Evolutionary conservation across 306 rosid species (phyloP).

Genomic region (Fragaria iinumae): DNA sequence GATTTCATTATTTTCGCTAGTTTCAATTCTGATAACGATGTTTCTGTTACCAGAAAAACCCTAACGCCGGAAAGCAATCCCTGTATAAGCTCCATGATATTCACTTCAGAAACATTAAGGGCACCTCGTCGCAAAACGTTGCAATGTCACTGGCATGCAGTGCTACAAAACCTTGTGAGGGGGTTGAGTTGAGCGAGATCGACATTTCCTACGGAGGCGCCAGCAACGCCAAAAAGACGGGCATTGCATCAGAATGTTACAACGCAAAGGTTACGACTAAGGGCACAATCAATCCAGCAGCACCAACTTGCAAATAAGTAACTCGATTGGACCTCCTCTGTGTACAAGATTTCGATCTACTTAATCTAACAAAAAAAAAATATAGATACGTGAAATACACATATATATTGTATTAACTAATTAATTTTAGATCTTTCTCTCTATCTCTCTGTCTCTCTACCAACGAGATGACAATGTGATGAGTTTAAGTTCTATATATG

Average conservation of each 20-base stretch:
- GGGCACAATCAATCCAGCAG: conserved; percentile 49
- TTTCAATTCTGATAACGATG: background rate
- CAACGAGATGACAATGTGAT: no score
- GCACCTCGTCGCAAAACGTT: conserved; percentile 42
- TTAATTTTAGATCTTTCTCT: background rate
- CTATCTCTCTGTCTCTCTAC: background rate
- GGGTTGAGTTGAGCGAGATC: conserved; percentile 41
- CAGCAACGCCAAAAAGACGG: background rate
- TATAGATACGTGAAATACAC: background rate
- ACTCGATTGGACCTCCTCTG: background rate
- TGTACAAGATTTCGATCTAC: conserved; percentile 15
- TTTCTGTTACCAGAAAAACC: background rate
- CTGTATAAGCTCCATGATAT: conserved; percentile 52
- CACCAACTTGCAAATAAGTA: conserved; percentile 3
- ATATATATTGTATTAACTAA: background rate
- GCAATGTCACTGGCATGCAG: conserved; percentile 59
- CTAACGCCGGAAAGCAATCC: background rate
- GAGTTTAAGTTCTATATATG: no score
- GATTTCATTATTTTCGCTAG: no score
- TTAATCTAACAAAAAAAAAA: background rate
- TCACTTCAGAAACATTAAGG: conserved; percentile 57
- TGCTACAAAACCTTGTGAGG: conserved; percentile 38
- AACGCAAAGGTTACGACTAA: conserved; percentile 41
- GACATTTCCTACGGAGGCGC: conserved; percentile 32
- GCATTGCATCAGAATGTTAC: conserved; percentile 33